Evolutionary conservation across 305 asterid genomes (phyloP).

Genomic region (Solanum chacoense): DNA sequence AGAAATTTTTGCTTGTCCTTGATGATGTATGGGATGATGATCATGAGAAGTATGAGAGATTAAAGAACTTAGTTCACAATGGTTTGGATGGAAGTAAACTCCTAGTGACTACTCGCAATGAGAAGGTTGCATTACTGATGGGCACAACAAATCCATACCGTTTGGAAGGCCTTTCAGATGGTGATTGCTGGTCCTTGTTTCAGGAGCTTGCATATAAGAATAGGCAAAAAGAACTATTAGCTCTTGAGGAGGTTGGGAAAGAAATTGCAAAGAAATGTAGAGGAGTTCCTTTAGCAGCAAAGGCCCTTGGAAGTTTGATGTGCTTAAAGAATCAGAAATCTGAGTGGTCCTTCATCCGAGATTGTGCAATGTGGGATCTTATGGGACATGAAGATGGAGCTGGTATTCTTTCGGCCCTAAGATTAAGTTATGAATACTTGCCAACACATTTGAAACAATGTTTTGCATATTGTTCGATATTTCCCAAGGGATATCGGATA

Average conservation of each 20-base stretch:
- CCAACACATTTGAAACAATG: not conserved
- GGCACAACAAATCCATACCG: not conserved
- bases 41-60: constrained; percentile 4
- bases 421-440: not conserved
- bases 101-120: constrained; percentile 26
- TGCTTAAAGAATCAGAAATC: not conserved
- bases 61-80: constrained; percentile 7
- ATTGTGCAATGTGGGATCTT: constrained; percentile 3
- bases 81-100: constrained; percentile 22
- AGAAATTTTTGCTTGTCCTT: constrained; percentile 12
- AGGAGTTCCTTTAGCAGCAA: constrained; percentile 6
- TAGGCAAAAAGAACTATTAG: constrained; percentile 7
- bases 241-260: constrained; percentile 22
- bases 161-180: constrained; percentile 3
- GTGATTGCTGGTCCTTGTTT: constrained; percentile 24
- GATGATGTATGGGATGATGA: constrained; percentile 31
- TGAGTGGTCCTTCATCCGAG: not conserved
- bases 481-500: constrained; percentile 1
- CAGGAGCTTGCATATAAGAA: constrained; percentile 29
- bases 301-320: constrained; percentile 6
- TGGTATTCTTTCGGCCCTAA: not conserved
- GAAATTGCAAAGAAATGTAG: constrained; percentile 34
- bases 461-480: constrained; percentile 3
- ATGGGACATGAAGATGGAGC: not conserved
- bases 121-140: constrained; percentile 13